A percentile compares a stretch with the other conserved stretches of the same genome.
These are phyloP conservation scores for Stylonectria norvegica DNA, from an alignment of 2,329 filamentous ascomycete genomes.

Conservation along the genomic window DNA sequence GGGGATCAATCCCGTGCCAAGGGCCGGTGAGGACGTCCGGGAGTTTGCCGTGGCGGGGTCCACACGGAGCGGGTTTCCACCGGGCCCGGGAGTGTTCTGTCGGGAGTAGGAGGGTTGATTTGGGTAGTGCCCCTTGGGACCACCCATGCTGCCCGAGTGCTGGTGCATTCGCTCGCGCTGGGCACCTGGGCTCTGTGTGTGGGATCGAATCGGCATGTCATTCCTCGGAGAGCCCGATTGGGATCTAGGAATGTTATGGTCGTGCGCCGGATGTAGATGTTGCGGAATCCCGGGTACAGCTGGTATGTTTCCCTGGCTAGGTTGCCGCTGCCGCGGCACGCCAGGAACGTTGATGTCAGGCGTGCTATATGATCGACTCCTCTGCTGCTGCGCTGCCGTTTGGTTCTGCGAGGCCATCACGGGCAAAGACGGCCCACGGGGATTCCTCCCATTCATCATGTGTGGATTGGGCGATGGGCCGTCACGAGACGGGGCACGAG, in stretches of 20 bases:
- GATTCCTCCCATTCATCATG: conserved; percentile 59
- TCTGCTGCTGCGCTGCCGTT: conserved; percentile 60
- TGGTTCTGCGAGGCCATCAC: conserved; percentile 60
- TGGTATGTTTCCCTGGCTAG: conserved; percentile 56
- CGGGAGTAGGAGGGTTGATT: conserved; percentile 51
- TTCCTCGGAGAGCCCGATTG: conserved; percentile 76
- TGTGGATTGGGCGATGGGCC: conserved; percentile 65
- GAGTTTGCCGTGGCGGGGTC: conserved; percentile 38
- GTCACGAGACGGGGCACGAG: conserved; percentile 75
- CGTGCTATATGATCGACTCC: conserved; percentile 88
- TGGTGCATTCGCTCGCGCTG: conserved; percentile 59
- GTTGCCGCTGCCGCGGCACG: conserved; percentile 54
- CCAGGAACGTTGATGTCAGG: conserved; percentile 81
- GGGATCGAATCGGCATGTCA: conserved; percentile 63
- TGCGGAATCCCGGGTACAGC: conserved; percentile 73
- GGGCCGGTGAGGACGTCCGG: conserved; percentile 46
- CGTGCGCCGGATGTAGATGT: conserved; percentile 60
- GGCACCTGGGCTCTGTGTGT: conserved; percentile 66
- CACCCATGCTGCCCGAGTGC: conserved; percentile 47
- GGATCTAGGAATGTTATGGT: conserved; percentile 68
- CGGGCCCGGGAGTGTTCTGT: conserved; percentile 41
- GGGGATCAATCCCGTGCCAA: conserved; percentile 34
- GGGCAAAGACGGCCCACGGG: conserved; percentile 75
- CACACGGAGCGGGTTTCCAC: conserved; percentile 36
- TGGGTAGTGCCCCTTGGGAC: conserved; percentile 55